Evolutionary conservation across 2,329 filamentous ascomycete species (phyloP).

Genomic region (Samsoniella hepiali): DNA sequence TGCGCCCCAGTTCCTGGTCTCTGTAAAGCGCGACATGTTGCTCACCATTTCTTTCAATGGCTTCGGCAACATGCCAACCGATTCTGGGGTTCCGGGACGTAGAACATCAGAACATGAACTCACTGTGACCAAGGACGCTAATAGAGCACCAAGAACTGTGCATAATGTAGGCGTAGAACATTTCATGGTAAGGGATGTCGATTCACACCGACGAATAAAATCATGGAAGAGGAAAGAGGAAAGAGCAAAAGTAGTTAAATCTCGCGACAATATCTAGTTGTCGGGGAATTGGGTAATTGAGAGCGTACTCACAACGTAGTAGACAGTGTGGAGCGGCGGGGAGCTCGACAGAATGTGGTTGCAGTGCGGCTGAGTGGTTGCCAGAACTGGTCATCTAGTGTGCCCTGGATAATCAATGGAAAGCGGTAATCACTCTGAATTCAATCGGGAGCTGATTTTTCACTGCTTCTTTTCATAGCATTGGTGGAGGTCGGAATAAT

Average conservation of each 20-base stretch:
- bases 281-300: neutral
- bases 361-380: neutral
- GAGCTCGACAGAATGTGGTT: neutral
- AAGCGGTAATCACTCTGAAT: no score
- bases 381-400: neutral
- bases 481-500: neutral
- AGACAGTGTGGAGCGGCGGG: neutral
- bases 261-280: neutral
- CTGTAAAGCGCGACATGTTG: conserved; percentile 25
- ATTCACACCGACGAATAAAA: neutral
- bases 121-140: neutral
- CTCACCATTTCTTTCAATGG: conserved; percentile 25
- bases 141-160: neutral
- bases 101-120: conserved; percentile 16
- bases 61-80: conserved; percentile 32
- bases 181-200: neutral
- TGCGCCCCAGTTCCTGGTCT: conserved; percentile 19
- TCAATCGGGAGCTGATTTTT: no score
- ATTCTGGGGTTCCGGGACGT: conserved; percentile 18
- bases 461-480: neutral
- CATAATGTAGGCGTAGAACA: no score
- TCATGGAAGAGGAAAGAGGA: neutral
- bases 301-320: neutral
- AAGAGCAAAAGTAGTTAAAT: neutral
- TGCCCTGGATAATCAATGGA: neutral